These are phyloP conservation scores for Acanthamoeba royreba DNA, from an alignment of 208 protist genomes.

Conservation along the genomic window DNA sequence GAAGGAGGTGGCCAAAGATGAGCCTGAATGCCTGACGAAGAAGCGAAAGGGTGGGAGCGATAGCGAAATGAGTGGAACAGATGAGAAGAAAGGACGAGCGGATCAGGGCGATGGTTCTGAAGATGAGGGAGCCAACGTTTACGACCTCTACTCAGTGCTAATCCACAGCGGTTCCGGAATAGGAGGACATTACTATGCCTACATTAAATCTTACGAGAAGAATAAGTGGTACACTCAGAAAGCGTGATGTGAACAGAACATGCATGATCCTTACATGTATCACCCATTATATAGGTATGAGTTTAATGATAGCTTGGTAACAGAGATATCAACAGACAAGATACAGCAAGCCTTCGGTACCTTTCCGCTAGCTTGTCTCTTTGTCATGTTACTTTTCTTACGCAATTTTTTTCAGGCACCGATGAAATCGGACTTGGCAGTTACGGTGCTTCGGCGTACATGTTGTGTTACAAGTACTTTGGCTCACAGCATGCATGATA, in stretches of 20 bases:
- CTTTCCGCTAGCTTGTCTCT: background rate
- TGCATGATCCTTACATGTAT: background rate
- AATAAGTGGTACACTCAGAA: constrained; percentile 53
- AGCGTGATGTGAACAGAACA: background rate
- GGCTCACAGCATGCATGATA: no score
- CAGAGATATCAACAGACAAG: background rate
- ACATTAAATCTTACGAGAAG: constrained; percentile 34
- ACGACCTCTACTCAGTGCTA: constrained; percentile 63
- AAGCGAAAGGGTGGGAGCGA: background rate
- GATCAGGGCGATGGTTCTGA: background rate
- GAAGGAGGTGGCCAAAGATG: background rate
- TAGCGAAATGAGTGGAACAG: background rate
- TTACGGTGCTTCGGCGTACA: background rate
- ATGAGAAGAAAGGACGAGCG: background rate
- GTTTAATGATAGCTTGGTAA: background rate
- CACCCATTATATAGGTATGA: background rate
- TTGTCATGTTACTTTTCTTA: background rate
- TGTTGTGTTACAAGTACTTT: constrained; percentile 1
- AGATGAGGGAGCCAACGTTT: background rate
- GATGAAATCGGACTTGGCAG: background rate
- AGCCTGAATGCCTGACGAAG: background rate
- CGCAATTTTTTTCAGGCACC: background rate
- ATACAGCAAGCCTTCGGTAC: background rate
- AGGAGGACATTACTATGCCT: constrained; percentile 64
- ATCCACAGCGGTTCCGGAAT: constrained; percentile 48